Evolutionary conservation across 768 basidiomycete species (phyloP).

Genomic region (Boletus eberwhitei): DNA sequence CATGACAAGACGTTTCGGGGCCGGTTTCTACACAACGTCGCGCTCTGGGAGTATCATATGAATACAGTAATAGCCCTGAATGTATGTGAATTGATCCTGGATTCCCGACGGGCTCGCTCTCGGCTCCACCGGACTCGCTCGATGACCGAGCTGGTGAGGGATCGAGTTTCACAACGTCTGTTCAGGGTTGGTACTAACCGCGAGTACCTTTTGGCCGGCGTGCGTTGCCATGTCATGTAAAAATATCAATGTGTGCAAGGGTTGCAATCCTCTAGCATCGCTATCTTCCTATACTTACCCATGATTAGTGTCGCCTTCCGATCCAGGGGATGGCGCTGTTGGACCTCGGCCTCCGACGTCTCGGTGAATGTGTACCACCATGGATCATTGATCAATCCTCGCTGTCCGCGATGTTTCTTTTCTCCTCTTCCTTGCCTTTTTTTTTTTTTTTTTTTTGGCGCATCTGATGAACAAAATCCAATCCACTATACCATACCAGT

Average conservation of each 20-base stretch:
- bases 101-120: neutral
- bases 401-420: neutral
- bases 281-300: neutral
- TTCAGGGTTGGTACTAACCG: neutral
- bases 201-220: too few species aligned
- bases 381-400: neutral
- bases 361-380: neutral
- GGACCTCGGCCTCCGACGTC: neutral
- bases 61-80: neutral
- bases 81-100: neutral
- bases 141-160: too few species aligned
- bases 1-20: neutral
- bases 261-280: neutral
- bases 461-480: neutral
- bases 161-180: neutral
- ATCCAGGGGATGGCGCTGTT: neutral
- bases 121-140: neutral
- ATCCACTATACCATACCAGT: neutral
- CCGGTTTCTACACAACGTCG: neutral
- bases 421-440: too few species aligned
- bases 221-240: neutral
- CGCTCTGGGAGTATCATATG: neutral
- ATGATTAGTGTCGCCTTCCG: neutral
- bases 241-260: neutral
- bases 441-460: neutral